Conservation (phyloP, 495 filamentous ascomycete species). For the Aspergillus carlsbadensis region DNA sequence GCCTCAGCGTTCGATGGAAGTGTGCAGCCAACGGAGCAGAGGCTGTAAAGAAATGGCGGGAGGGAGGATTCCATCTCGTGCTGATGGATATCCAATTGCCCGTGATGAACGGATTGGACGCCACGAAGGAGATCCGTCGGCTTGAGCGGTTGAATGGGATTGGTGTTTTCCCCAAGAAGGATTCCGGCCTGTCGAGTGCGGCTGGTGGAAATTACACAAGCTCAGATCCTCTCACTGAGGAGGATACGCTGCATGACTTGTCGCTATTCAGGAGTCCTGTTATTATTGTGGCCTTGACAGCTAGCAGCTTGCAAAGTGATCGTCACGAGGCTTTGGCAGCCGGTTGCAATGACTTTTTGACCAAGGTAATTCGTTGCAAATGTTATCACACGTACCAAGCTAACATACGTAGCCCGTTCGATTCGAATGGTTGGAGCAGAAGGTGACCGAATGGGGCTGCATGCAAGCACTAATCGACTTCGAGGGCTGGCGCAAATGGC, state of each 20-base stretch:
- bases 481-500: constrained; percentile 98
- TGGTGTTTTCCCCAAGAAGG: constrained; percentile 72
- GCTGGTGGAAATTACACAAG: constrained; percentile 26
- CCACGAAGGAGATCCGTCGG: constrained; percentile 93
- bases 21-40: constrained; percentile 92
- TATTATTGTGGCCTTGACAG: constrained; percentile 96
- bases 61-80: constrained; percentile 94
- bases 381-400: constrained; percentile 10
- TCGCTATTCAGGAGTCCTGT: constrained; percentile 91
- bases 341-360: constrained; percentile 97
- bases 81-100: constrained; percentile 98
- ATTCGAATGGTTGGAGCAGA: constrained; percentile 95
- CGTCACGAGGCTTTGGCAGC: constrained; percentile 92
- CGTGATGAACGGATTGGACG: constrained; percentile 94
- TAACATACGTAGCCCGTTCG: constrained; percentile 71
- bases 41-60: constrained; percentile 88
- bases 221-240: constrained; percentile 41
- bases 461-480: constrained; percentile 99
- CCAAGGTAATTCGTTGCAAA: constrained; percentile 66
- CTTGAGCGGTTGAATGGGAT: constrained; percentile 87
- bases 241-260: constrained; percentile 64
- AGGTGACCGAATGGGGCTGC: constrained; percentile 99
- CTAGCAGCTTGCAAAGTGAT: constrained; percentile 89
- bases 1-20: constrained; percentile 96
- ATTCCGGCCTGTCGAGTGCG: constrained; percentile 39